A percentile compares a stretch with the other conserved stretches of the same genome.
Conservation (phyloP, 2,329 filamentous ascomycete species). For the Colletotrichum camelliae region DNA sequence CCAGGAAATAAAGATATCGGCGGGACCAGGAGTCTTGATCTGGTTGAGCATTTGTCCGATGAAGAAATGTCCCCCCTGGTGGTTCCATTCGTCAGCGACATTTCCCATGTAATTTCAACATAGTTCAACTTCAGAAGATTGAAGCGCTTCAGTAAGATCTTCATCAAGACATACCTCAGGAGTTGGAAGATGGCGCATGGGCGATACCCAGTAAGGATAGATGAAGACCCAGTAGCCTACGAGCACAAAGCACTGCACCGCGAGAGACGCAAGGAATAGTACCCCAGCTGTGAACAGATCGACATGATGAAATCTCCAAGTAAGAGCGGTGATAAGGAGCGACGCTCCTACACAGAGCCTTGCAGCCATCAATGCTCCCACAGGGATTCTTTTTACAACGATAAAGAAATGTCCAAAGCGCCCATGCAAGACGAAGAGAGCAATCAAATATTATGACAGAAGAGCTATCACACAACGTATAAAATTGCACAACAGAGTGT, state of each 20-base stretch:
- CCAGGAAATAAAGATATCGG: conserved; percentile 33
- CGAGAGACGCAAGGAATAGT: neutral
- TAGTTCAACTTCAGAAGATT: neutral
- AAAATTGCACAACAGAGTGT: neutral
- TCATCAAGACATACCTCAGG: conserved; percentile 37
- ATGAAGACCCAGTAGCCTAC: conserved; percentile 42
- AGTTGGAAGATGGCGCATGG: conserved; percentile 37
- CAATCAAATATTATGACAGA: neutral
- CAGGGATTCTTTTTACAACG: neutral
- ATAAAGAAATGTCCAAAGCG: neutral
- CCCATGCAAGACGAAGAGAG: neutral
- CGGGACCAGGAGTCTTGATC: conserved; percentile 30
- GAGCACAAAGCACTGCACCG: conserved; percentile 21
- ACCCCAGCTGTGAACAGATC: neutral
- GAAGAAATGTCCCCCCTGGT: conserved; percentile 41
- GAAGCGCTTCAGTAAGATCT: neutral
- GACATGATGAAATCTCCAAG: neutral
- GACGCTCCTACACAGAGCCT: neutral
- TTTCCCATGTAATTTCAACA: neutral
- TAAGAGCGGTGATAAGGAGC: neutral
- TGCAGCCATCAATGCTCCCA: neutral
- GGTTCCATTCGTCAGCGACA: neutral
- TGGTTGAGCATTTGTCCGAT: conserved; percentile 45
- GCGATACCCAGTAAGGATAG: conserved; percentile 33
- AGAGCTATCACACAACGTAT: neutral